A percentile compares a stretch with the other conserved stretches of the same genome.
Conservation (phyloP, 2,329 filamentous ascomycete species). For the Hymenoscyphus fructigenus region DNA sequence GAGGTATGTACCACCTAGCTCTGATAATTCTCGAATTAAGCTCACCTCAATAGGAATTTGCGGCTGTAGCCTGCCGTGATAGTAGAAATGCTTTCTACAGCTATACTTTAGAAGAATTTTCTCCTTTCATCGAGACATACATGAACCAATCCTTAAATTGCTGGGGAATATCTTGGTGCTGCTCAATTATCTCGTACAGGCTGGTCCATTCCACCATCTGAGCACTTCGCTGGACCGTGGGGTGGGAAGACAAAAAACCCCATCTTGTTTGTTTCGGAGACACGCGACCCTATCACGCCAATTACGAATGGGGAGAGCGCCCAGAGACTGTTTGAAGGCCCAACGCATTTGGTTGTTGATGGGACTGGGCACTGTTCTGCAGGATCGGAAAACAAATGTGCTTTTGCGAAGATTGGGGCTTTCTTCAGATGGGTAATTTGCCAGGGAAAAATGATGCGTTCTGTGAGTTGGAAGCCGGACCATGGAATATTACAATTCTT, state of each 20-base stretch:
- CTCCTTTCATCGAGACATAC: background rate
- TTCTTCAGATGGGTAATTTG: constrained; percentile 19
- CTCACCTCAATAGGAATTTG: too few species aligned
- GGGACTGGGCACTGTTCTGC: background rate
- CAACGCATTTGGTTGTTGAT: background rate
- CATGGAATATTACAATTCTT: constrained; percentile 16
- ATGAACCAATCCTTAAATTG: constrained; percentile 4
- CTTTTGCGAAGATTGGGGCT: constrained; percentile 15
- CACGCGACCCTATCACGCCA: constrained; percentile 35
- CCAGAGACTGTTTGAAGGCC: background rate
- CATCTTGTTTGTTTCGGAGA: constrained; percentile 35
- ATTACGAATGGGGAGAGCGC: constrained; percentile 13
- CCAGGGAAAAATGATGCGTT: constrained; percentile 12
- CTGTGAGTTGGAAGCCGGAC: constrained; percentile 18
- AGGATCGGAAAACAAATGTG: constrained; percentile 12
- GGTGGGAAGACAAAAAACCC: constrained; percentile 34
- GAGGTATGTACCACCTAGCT: too few species aligned
- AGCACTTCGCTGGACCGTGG: constrained; percentile 21
- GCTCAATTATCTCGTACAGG: background rate
- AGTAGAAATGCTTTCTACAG: too few species aligned
- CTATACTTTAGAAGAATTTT: background rate
- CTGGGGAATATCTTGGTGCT: background rate
- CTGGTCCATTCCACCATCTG: constrained; percentile 4
- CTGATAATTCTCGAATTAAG: too few species aligned
- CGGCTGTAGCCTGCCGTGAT: too few species aligned